Evolutionary conservation across 257 asterid species (phyloP).

Genomic region (Solanum chmielewskii): DNA sequence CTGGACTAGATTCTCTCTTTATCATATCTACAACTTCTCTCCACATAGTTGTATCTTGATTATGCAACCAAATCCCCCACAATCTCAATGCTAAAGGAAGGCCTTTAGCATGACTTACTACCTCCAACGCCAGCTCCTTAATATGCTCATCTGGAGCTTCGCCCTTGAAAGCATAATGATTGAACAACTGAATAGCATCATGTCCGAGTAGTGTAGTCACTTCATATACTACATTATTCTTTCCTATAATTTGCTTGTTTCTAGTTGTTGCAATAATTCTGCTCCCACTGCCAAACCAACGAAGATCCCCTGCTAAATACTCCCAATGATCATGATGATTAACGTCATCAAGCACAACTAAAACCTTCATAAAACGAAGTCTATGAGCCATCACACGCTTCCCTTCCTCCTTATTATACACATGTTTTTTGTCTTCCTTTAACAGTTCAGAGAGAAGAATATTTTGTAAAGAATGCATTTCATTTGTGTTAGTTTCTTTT

Average conservation of each 20-base stretch:
- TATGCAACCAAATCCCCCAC: too few species aligned
- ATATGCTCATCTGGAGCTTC: too few species aligned
- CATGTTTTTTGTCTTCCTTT: background rate
- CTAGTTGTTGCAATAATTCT: background rate
- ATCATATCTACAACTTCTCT: too few species aligned
- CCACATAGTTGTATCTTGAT: too few species aligned
- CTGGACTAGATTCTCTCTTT: too few species aligned
- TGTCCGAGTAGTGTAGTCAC: background rate
- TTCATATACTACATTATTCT: background rate
- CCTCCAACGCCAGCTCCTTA: too few species aligned
- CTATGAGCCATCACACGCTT: background rate
- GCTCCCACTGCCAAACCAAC: background rate
- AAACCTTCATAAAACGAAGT: background rate
- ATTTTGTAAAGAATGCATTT: background rate
- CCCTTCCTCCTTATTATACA: background rate
- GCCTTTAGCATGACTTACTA: too few species aligned
- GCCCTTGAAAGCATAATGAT: background rate
- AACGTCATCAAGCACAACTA: background rate
- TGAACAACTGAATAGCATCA: background rate
- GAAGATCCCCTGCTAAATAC: background rate
- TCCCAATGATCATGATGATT: background rate
- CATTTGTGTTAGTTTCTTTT: background rate
- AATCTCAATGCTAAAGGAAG: too few species aligned
- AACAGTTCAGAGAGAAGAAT: background rate
- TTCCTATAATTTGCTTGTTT: background rate